Percentiles rank a stretch among this genome's conserved stretches.
Conservation (phyloP, 2,329 filamentous ascomycete species). For the Stemphylium beticola region DNA sequence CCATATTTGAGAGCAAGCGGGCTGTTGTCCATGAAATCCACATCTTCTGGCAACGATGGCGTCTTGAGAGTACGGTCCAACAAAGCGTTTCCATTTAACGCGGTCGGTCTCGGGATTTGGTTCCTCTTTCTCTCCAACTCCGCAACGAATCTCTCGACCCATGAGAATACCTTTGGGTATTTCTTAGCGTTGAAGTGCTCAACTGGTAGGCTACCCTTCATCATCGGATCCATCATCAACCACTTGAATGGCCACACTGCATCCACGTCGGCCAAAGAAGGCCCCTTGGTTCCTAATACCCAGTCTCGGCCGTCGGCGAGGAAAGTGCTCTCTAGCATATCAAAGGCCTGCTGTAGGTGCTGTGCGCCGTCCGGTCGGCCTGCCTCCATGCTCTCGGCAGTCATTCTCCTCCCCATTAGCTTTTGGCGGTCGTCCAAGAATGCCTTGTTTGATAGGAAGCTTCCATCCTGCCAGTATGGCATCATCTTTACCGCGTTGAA, state of each 20-base stretch:
- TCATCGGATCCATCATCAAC: constrained; percentile 53
- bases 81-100: constrained; percentile 24
- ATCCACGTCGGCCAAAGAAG: constrained; percentile 71
- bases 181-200: constrained; percentile 59
- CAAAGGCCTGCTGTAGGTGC: constrained; percentile 62
- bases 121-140: constrained; percentile 53
- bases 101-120: constrained; percentile 51
- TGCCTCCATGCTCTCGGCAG: constrained; percentile 46
- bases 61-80: constrained; percentile 56
- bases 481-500: constrained; percentile 60
- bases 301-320: constrained; percentile 71
- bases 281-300: constrained; percentile 62
- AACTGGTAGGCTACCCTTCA: constrained; percentile 61
- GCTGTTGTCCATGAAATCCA: constrained; percentile 59
- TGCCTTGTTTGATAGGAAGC: constrained; percentile 60
- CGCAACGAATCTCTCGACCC: constrained; percentile 67
- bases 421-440: constrained; percentile 66
- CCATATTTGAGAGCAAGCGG: constrained; percentile 61
- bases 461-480: constrained; percentile 61
- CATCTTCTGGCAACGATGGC: constrained; percentile 51
- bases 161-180: constrained; percentile 68
- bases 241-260: constrained; percentile 72
- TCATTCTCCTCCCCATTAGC: constrained; percentile 54
- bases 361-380: constrained; percentile 63
- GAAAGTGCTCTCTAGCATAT: constrained; percentile 66